Percentiles rank a stretch among this genome's conserved stretches.
phyloP scores from a whole-genome alignment of 2,329 filamentous ascomycete species.

The Pseudopithomyces chartarum region DNA sequence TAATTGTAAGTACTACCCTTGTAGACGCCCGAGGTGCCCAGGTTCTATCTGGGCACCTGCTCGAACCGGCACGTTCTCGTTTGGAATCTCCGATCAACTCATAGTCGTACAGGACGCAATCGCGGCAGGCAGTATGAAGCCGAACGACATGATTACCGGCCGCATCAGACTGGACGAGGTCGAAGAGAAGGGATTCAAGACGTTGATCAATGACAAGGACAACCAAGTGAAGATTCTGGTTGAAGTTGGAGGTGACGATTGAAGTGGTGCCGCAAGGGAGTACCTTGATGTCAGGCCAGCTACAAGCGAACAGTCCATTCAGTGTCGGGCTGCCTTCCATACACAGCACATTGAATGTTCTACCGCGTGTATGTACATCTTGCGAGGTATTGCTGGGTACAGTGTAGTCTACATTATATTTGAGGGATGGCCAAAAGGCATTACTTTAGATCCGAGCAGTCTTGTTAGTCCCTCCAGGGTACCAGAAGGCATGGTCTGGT shows the following conservation, averaged over 20 bases:
- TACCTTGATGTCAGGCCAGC: constrained; percentile 11
- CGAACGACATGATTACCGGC: constrained; percentile 56
- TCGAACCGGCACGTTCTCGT: too few species aligned
- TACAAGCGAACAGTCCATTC: too few species aligned
- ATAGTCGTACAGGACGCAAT: constrained; percentile 54
- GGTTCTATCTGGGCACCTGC: too few species aligned
- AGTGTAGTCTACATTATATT: background rate
- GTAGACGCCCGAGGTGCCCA: too few species aligned
- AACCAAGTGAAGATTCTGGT: constrained; percentile 57
- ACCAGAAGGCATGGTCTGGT: too few species aligned
- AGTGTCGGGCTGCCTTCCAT: background rate
- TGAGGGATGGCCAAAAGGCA: background rate
- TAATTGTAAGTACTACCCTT: constrained; percentile 22
- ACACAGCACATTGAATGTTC: too few species aligned
- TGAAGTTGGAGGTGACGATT: constrained; percentile 38
- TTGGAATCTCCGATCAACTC: too few species aligned
- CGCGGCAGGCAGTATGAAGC: constrained; percentile 49
- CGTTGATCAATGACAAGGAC: constrained; percentile 55
- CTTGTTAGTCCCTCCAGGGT: too few species aligned
- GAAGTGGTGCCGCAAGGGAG: background rate
- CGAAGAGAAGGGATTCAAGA: constrained; percentile 53
- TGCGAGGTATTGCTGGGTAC: too few species aligned
- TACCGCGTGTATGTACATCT: too few species aligned
- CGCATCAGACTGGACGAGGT: constrained; percentile 53
- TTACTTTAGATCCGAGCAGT: background rate